Conservation (phyloP, 2,329 filamentous ascomycete species). For the Aureobasidium lini region DNA sequence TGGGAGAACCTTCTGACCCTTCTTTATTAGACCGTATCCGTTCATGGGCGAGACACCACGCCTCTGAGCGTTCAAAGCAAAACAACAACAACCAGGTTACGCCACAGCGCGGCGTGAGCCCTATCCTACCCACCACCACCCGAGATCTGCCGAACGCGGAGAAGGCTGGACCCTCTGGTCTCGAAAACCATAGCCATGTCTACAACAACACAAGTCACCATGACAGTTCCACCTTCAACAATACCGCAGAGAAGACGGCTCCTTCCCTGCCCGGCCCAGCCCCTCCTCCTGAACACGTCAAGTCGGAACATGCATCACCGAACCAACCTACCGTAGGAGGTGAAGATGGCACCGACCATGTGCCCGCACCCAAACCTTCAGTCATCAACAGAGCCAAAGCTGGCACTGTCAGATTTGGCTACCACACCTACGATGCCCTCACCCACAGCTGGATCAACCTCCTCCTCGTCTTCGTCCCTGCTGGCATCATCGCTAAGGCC, state of each 20-base stretch:
- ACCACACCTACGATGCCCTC: constrained; percentile 50
- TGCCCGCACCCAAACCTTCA: constrained; percentile 30
- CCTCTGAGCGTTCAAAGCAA: constrained; percentile 23
- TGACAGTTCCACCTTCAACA: constrained; percentile 18
- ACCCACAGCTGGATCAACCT: constrained; percentile 72
- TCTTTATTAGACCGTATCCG: constrained; percentile 45
- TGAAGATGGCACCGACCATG: constrained; percentile 22
- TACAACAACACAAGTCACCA: constrained; percentile 24
- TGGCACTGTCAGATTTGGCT: constrained; percentile 46
- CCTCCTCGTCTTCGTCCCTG: constrained; percentile 68
- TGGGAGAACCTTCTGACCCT: constrained; percentile 49
- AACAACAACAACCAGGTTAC: constrained; percentile 15
- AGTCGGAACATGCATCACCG: constrained; percentile 44
- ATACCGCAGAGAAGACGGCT: constrained; percentile 25
- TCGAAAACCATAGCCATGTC: constrained; percentile 5
- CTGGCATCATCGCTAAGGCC: constrained; percentile 60
- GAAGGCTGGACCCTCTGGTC: constrained; percentile 10
- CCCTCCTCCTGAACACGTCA: constrained; percentile 26
- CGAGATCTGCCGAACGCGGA: constrained; percentile 2
- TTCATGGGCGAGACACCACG: constrained; percentile 41
- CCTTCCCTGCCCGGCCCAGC: constrained; percentile 26
- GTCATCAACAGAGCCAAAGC: constrained; percentile 44
- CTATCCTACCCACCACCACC: constrained; percentile 24
- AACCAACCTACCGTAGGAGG: constrained; percentile 46
- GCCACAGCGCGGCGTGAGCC: constrained; percentile 22